Percentiles rank a stretch among this genome's conserved stretches.
Evolutionary conservation across 1,139 yeast species (phyloP).

Genomic region (Diutina scorzettiae): DNA sequence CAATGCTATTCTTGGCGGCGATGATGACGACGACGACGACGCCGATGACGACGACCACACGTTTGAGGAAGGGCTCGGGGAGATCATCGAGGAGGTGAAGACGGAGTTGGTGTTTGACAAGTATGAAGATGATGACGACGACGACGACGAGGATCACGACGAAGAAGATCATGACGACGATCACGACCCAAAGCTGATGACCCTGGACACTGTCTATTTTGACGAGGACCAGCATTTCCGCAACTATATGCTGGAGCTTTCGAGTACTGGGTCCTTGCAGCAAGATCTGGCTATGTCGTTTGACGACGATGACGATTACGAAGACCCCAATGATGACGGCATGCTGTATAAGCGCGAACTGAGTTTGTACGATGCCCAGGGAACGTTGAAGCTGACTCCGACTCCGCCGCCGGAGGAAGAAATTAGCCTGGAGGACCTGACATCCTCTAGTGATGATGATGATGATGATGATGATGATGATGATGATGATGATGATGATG

Average conservation of each 20-base stretch:
- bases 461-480: slow-evolving; percentile 2
- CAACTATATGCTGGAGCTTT: slow-evolving; percentile 73
- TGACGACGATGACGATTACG: slow-evolving; percentile 47
- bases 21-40: slow-evolving; percentile 15
- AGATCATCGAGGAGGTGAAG: slow-evolving; percentile 26
- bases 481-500: not conserved
- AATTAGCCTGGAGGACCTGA: not conserved
- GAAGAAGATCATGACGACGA: slow-evolving; percentile 12
- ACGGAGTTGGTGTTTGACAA: slow-evolving; percentile 20
- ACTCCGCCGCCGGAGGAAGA: slow-evolving; percentile 2
- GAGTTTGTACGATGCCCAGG: slow-evolving; percentile 42
- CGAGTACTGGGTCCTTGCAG: slow-evolving; percentile 47
- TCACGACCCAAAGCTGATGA: slow-evolving; percentile 8
- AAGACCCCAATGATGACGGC: slow-evolving; percentile 77
- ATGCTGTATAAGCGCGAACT: slow-evolving; percentile 56
- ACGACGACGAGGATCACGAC: slow-evolving; percentile 25
- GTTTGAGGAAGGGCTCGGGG: slow-evolving; percentile 43
- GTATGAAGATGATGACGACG: slow-evolving; percentile 14
- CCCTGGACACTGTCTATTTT: slow-evolving; percentile 18
- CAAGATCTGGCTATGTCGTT: slow-evolving; percentile 8
- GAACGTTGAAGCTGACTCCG: slow-evolving; percentile 15
- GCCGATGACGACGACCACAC: slow-evolving; percentile 24
- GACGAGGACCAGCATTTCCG: slow-evolving; percentile 41
- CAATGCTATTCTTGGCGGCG: slow-evolving; percentile 87
- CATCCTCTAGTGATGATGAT: slow-evolving; percentile 3